A percentile compares a stretch with the other conserved stretches of the same genome.
Conservation (phyloP, 345 rosid genomes). For the Firmiana major region DNA sequence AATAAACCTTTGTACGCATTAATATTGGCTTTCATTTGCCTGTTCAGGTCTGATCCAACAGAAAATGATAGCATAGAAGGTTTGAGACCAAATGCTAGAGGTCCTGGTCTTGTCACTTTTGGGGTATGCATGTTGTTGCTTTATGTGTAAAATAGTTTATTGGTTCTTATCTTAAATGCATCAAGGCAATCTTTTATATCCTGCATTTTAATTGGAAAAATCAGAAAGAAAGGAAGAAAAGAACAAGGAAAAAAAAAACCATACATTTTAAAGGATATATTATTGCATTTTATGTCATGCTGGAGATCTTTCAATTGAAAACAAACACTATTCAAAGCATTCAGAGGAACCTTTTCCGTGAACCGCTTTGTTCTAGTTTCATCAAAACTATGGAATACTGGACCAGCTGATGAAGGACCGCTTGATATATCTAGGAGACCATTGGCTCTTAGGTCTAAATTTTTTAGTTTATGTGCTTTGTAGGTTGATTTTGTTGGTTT, state of each 20-base stretch:
- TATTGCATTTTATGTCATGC: background rate
- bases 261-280: background rate
- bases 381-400: background rate
- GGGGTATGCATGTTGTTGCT: slow-evolving; percentile 57
- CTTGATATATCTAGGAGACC: background rate
- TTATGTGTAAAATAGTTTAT: background rate
- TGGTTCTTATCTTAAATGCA: background rate
- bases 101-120: slow-evolving; percentile 98
- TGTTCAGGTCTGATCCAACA: slow-evolving; percentile 95
- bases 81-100: slow-evolving; percentile 98
- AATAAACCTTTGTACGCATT: background rate
- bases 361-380: background rate
- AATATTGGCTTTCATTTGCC: background rate
- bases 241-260: background rate
- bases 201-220: background rate
- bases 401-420: background rate
- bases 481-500: too few species aligned
- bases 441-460: background rate
- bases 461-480: background rate
- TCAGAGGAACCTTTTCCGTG: background rate
- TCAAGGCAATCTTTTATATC: background rate
- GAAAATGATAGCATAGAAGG: slow-evolving; percentile 97
- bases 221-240: background rate
- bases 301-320: background rate
- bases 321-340: background rate